These are phyloP conservation scores for Alisma plantagoaquatica DNA, from an alignment of 106 monocot species.

Conservation along the genomic window DNA sequence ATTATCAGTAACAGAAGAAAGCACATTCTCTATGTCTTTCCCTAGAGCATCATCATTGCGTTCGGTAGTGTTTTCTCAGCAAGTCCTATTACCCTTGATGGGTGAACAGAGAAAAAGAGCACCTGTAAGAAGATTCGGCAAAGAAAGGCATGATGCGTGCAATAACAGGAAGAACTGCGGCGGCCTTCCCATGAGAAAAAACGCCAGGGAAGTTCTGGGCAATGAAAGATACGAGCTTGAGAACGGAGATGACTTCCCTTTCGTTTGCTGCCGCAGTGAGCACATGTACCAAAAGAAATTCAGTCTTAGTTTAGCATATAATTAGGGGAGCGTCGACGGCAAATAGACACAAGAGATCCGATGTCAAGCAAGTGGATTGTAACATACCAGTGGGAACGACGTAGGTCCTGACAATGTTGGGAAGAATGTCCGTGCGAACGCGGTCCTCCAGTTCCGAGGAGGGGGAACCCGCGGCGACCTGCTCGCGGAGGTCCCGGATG, in stretches of 20 bases:
- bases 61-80: too few species aligned
- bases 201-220: constrained; percentile 88
- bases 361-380: not conserved
- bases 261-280: constrained; percentile 38
- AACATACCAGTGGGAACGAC: constrained; percentile 59
- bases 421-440: constrained; percentile 76
- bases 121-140: constrained; percentile 65
- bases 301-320: not conserved
- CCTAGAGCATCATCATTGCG: too few species aligned
- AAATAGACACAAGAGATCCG: not conserved
- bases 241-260: constrained; percentile 77
- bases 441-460: constrained; percentile 16
- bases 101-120: not conserved
- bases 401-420: constrained; percentile 86
- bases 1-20: too few species aligned
- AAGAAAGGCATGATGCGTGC: constrained; percentile 74
- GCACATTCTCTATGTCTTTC: too few species aligned
- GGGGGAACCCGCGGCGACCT: constrained; percentile 52
- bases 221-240: constrained; percentile 64
- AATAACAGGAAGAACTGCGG: constrained; percentile 61
- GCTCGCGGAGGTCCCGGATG: constrained; percentile 79
- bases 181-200: constrained; percentile 68
- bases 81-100: too few species aligned
- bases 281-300: not conserved
- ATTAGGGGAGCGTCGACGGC: not conserved